phyloP scores from a whole-genome alignment of 768 basidiomycete genomes.

The Calocybe indica region DNA sequence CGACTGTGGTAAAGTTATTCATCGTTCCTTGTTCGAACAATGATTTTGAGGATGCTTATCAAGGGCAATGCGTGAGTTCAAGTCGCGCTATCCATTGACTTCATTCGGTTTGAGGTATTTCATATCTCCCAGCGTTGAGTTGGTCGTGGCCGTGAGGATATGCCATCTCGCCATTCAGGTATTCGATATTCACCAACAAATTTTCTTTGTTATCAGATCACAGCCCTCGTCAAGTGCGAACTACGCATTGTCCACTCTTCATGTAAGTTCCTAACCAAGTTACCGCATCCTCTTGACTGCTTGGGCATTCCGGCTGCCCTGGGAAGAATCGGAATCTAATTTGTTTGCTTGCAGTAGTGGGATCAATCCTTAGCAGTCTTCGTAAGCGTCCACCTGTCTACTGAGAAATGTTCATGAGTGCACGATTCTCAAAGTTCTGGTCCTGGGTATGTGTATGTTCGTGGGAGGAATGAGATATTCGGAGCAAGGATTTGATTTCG shows the following conservation, averaged over 20 bases:
- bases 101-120: conserved; percentile 1
- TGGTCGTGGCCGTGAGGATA: conserved; percentile 69
- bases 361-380: conserved; percentile 82
- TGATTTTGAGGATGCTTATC: neutral
- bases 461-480: conserved; percentile 75
- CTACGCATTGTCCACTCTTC: conserved; percentile 76
- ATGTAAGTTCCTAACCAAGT: conserved; percentile 37
- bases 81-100: neutral
- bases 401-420: neutral
- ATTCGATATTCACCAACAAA: neutral
- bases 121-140: conserved; percentile 41
- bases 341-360: conserved; percentile 51
- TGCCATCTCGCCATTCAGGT: neutral
- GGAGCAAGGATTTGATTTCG: conserved; percentile 72
- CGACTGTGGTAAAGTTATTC: conserved; percentile 56
- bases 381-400: conserved; percentile 36
- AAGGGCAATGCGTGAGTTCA: conserved; percentile 45
- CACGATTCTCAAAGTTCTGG: conserved; percentile 45
- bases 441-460: conserved; percentile 89
- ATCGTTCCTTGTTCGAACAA: too few relatives aligned
- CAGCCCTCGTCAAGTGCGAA: conserved; percentile 48
- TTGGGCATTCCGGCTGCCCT: neutral
- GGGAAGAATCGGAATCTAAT: conserved; percentile 1
- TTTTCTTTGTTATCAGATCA: conserved; percentile 27
- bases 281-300: too few relatives aligned